Evolutionary conservation across 306 rosid species (phyloP).

Genomic region (Lathyrus aphaca): DNA sequence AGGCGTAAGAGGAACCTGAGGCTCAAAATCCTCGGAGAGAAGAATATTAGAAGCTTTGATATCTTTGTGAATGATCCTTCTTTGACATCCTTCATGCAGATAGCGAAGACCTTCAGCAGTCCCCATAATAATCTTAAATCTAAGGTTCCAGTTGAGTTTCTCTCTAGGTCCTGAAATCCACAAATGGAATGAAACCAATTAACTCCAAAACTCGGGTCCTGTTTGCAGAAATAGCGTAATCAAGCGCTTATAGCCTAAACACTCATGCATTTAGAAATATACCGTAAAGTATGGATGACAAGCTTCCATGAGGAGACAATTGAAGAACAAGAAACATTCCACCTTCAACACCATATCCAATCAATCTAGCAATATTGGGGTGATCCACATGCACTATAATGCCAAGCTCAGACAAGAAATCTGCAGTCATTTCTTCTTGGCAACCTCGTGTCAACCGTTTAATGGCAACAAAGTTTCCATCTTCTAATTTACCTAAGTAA

Average conservation of each 20-base stretch:
- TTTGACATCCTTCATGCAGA: slow-evolving; percentile 93
- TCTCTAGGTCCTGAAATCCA: slow-evolving; percentile 70
- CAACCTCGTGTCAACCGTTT: slow-evolving; percentile 74
- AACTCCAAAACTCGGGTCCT: too few species aligned
- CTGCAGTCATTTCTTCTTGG: slow-evolving; percentile 96
- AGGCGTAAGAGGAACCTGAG: slow-evolving; percentile 64
- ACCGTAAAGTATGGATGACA: slow-evolving; percentile 90
- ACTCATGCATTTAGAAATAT: slow-evolving; percentile 14
- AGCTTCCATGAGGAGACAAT: slow-evolving; percentile 92
- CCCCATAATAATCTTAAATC: slow-evolving; percentile 77
- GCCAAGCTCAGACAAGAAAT: slow-evolving; percentile 97
- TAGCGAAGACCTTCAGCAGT: slow-evolving; percentile 89
- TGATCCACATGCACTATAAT: slow-evolving; percentile 94
- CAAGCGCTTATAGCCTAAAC: too few species aligned
- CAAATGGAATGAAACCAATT: neutral
- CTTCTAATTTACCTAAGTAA: slow-evolving; percentile 76
- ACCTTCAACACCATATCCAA: slow-evolving; percentile 97
- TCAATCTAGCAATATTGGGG: slow-evolving; percentile 86
- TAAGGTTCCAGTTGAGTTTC: slow-evolving; percentile 71
- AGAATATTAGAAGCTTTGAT: slow-evolving; percentile 94
- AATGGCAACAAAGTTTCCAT: slow-evolving; percentile 77
- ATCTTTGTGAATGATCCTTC: slow-evolving; percentile 95
- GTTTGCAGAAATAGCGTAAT: too few species aligned
- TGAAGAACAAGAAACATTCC: slow-evolving; percentile 99
- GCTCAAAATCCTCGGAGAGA: slow-evolving; percentile 87